Base-by-base conservation (phyloP, 2,329 filamentous ascomycete species). In the Microsporum canis region DNA sequence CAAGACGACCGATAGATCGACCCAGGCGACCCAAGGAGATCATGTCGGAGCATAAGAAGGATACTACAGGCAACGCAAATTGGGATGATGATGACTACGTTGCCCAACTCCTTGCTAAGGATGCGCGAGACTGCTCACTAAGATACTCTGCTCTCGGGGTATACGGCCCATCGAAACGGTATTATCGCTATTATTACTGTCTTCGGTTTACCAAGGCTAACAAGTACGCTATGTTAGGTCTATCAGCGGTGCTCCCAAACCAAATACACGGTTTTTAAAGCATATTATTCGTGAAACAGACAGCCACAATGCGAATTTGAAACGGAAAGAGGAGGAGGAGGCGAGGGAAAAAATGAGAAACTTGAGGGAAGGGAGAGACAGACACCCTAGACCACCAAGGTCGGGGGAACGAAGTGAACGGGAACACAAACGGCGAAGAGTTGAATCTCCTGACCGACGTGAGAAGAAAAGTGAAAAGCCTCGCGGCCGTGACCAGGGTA, bases 201-300 rank as follows among this genome's bases (percentile, higher is more conserved):
- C 31, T 17, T n/a, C 6, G 31, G 12, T n/a, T 2, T 36, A 17
- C 17, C 14, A 3, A 34, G 4, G 7, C 49, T 55, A 8, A 55
- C 58, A 47, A 60, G 39, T 33, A 31, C 36, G 27, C 6, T 17
- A 47, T 39, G 17, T 12, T 73, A 90, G 84, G 69, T 83, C 85
- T 61, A 75, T 82, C 53, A 82, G 82, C 66, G 83, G 86, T 59
- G 83, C 81, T 65, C 89, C 89, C 0, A 96, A 92, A 71, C 91
- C 92, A 2, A 97, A 99, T 69, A 96, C 89, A 0, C 83, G 88
- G 38, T 97, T 97, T 71, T 77, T 99, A 47, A 86, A 86, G 62
- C 88, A 94, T 68, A 88, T 97, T 61, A 89, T 99, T 64, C 88
- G 87, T 65, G 88, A 94, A 66, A 95, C 90, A 6, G 88, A 95